Base-by-base conservation (phyloP, 768 basidiomycete species). In the Termitomyces sp. region DNA sequence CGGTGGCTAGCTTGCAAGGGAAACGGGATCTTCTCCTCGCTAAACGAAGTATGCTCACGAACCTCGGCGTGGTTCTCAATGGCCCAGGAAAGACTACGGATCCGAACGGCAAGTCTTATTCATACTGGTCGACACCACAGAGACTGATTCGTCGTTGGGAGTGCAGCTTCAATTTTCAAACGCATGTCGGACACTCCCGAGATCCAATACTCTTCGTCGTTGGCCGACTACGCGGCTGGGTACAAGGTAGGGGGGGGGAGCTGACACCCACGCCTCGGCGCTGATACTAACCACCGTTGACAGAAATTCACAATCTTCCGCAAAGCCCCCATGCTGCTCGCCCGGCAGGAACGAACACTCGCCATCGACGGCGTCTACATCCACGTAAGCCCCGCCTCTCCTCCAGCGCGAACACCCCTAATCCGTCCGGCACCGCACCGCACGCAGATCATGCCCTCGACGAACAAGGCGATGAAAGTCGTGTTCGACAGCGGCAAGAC, bases 301-400 rank as follows among this genome's bases (percentile, higher is more conserved):
- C 70, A 94, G 92, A 90, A 91, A 81, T 99, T 87, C 65, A 89
- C 85, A 0, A 90, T 99, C 18, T 92, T 90, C 68, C 88, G 96
- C 49, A 98, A 96, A 73, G 84, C 96, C 71, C 94, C 95, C 2
- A 96, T 95, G 89, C 76, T 93, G 26, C 86, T 98, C 48, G 86
- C 91, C 3, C 83, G 93, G 22, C 94, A 94, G 63, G 93, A 96
- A 68, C 85, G 95, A 5, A 85, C 86, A 2, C 80, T 99, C 2
- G 95, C 96, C 14, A 92, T 98, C 60, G 97, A 99, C 70, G 94
- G 94, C 3, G 91, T 87, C 62, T 98, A 98, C 65, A 85, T 97
- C 36, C 92, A 94, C 68, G 92, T 93, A 58, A 60, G 82, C 11
- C 69, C 8, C 48, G n/a, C n/a, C n/a, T n/a, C n/a, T n/a, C n/a